Evolutionary conservation across 768 basidiomycete genomes (phyloP), one percentile per base, ranked within the genome.

Genomic region (Tylopilus vinaceipallidus): DNA sequence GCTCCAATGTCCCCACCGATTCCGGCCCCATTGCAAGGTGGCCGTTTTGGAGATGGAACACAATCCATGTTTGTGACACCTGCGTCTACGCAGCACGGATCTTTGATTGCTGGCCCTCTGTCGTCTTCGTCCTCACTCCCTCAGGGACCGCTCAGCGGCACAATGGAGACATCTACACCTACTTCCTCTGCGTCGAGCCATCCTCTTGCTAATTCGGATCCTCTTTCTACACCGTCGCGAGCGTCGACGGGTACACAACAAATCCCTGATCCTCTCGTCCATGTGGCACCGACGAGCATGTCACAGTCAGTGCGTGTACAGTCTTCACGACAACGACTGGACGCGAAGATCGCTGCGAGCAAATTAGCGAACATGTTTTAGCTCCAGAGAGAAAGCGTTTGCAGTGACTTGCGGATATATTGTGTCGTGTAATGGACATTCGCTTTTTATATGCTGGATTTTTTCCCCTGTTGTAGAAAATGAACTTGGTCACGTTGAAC

Each of bases 321-420:
- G 57, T 83, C 87, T 13, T 81, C 81, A 42, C 72, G 89, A 56
- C 81, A 85, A 37, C 75, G 86, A 60, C 67, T 95, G 59, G 94
- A 97, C 65, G 85, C 92, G 10, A 76, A 86, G 60, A 85, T 91
- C 61, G 90, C 90, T 13, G 91, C 90, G 17, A 89, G 89, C 64
- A 94, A 93, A 66, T 76, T 94, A 49, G 91, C 91, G 7, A 95
- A 93, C 62, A 87, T 90, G 85, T 89, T 91, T 64, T 91, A 71
- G 63, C 29, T 42, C n/a, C 16, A 38, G 29, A 47, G n/a, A n/a
- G 38, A 47, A 26, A 37, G n/a, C 6, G 14, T 16, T 30, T 37
- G 32, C 13, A 3, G 35, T 44, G 42, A n/a, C 19, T 39, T 34
- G 42, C 22, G 19, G 42, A 39, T 45, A 41, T 49, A 47, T 45